phyloP scores from a whole-genome alignment of 1,284 basidiomycete species.

The Coniferiporia sulphurascens region DNA sequence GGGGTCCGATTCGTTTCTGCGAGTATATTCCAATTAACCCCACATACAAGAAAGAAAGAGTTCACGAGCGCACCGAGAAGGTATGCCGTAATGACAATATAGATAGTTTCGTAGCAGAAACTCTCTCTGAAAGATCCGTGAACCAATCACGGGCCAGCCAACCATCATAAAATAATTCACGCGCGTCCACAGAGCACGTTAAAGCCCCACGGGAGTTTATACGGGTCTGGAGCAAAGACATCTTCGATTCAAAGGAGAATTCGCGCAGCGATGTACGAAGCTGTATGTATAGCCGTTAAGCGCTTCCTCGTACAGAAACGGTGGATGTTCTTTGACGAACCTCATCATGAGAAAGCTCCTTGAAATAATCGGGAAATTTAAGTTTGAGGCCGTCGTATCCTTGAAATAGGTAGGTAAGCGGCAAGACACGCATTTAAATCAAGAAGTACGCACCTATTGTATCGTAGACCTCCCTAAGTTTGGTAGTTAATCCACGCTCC shows the following conservation, averaged over 20 bases:
- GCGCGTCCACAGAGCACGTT: slow-evolving; percentile 15
- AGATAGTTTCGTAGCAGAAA: background rate
- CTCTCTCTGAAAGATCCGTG: slow-evolving; percentile 8
- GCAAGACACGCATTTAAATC: background rate
- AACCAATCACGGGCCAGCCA: slow-evolving; percentile 4
- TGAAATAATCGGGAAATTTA: slow-evolving; percentile 23
- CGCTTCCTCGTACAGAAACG: too few species aligned
- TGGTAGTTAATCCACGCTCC: slow-evolving; percentile 20
- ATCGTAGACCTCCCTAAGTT: slow-evolving; percentile 64
- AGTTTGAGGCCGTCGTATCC: slow-evolving; percentile 48
- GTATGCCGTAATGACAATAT: slow-evolving; percentile 10
- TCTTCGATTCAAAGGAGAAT: background rate
- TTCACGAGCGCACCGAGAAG: slow-evolving; percentile 1
- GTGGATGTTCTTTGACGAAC: background rate
- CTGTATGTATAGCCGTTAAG: slow-evolving; percentile 23
- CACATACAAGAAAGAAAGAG: background rate
- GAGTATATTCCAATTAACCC: background rate
- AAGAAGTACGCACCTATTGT: slow-evolving; percentile 47
- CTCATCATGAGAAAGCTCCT: slow-evolving; percentile 10
- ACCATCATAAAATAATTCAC: slow-evolving; percentile 10
- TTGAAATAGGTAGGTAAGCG: slow-evolving; percentile 22
- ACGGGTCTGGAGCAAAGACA: slow-evolving; percentile 1
- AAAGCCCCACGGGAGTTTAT: slow-evolving; percentile 13
- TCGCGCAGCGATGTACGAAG: slow-evolving; percentile 11
- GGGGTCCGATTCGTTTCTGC: slow-evolving; percentile 11